A percentile compares a stretch with the other conserved stretches of the same genome.
These are phyloP conservation scores for Pleomassaria siparia DNA, from an alignment of 2,329 filamentous ascomycete species.

Conservation along the genomic window DNA sequence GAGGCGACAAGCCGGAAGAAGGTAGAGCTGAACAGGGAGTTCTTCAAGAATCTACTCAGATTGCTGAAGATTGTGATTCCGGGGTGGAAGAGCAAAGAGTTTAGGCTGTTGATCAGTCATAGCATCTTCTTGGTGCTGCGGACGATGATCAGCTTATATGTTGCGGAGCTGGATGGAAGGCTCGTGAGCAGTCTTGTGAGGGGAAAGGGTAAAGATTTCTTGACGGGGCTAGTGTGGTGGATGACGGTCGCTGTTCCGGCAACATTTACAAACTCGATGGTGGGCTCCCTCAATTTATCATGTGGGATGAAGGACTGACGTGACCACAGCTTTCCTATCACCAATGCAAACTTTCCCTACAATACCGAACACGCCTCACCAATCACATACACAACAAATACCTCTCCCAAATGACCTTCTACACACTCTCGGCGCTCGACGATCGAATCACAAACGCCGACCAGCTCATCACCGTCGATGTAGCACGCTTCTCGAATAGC, in stretches of 20 bases:
- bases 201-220: conserved; percentile 86
- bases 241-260: conserved; percentile 96
- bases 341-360: conserved; percentile 88
- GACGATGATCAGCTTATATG: conserved; percentile 91
- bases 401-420: conserved; percentile 96
- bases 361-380: conserved; percentile 92
- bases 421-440: conserved; percentile 90
- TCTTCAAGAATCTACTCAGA: conserved; percentile 74
- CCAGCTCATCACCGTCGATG: conserved; percentile 94
- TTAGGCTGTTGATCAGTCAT: conserved; percentile 82
- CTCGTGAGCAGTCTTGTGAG: conserved; percentile 91
- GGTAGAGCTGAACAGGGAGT: conserved; percentile 90
- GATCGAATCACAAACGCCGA: conserved; percentile 98
- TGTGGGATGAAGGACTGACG: conserved; percentile 15
- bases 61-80: conserved; percentile 87
- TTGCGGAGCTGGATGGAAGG: conserved; percentile 91
- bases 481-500: conserved; percentile 94
- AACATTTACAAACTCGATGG: conserved; percentile 99
- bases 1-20: conserved; percentile 62
- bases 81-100: conserved; percentile 85
- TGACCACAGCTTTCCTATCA: conserved; percentile 79
- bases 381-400: conserved; percentile 94
- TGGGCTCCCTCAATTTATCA: conserved; percentile 46
- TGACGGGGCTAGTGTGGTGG: conserved; percentile 92
- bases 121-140: conserved; percentile 88